Evolutionary conservation across 2,329 filamentous ascomycete genomes (phyloP).

Genomic region (Diplocarpon mali): DNA sequence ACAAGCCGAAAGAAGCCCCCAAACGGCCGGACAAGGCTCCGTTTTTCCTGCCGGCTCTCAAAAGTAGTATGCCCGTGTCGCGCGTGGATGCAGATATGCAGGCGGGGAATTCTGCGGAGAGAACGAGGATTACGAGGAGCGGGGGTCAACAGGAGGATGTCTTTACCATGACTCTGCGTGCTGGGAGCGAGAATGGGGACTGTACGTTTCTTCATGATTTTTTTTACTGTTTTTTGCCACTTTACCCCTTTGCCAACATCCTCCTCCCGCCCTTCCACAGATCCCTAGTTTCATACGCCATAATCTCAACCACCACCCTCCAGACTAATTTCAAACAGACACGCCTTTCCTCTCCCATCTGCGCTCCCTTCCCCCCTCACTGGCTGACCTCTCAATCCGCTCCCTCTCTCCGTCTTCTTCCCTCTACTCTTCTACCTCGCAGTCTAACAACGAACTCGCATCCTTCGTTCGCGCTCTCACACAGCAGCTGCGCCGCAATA

Average conservation of each 20-base stretch:
- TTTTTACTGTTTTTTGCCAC: too few species aligned
- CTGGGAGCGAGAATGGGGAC: conserved; percentile 42
- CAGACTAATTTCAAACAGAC: conserved; percentile 32
- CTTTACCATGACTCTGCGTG: conserved; percentile 46
- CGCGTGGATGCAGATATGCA: conserved; percentile 23
- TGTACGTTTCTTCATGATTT: conserved; percentile 38
- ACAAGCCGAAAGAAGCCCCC: conserved; percentile 85
- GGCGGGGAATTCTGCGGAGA: conserved; percentile 34
- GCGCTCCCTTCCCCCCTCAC: conserved; percentile 69
- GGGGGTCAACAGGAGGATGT: conserved; percentile 47
- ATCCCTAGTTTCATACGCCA: neutral
- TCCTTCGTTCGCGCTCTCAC: conserved; percentile 78
- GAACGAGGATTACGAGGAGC: conserved; percentile 59
- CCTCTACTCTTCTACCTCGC: conserved; percentile 23
- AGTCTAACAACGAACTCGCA: conserved; percentile 50
- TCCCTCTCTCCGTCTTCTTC: conserved; percentile 49
- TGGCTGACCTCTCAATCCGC: conserved; percentile 82
- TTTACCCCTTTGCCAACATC: neutral
- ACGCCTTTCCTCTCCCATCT: conserved; percentile 64
- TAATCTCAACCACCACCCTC: neutral
- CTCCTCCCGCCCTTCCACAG: neutral
- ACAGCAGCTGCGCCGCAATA: conserved; percentile 51
- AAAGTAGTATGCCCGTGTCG: conserved; percentile 22
- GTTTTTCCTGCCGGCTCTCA: conserved; percentile 76
- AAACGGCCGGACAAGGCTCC: conserved; percentile 90